Evolutionary conservation across 2,329 filamentous ascomycete species (phyloP).

Genomic region (Periglandula ipomoeae): DNA sequence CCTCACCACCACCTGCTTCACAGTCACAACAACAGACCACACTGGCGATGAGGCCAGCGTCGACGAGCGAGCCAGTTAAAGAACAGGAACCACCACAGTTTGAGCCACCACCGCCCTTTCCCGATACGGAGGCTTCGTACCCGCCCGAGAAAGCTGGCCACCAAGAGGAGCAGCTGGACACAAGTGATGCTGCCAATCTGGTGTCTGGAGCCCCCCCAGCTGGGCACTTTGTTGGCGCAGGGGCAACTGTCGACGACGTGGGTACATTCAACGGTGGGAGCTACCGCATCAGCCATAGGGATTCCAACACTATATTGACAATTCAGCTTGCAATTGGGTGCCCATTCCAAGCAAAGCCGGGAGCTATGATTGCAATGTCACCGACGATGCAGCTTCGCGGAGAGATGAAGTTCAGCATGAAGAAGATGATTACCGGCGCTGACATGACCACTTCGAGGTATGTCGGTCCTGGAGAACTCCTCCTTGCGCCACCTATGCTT

Average conservation of each 20-base stretch:
- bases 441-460: constrained; percentile 72
- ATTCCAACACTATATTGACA: constrained; percentile 83
- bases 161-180: constrained; percentile 16
- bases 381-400: constrained; percentile 79
- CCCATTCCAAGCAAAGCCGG: constrained; percentile 71
- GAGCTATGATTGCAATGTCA: constrained; percentile 92
- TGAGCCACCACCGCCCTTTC: constrained; percentile 17
- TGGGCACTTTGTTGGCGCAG: constrained; percentile 54
- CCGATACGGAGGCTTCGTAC: constrained; percentile 15
- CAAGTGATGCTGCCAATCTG: constrained; percentile 20
- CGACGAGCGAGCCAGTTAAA: constrained; percentile 12
- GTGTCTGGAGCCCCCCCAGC: constrained; percentile 31
- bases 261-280: constrained; percentile 97
- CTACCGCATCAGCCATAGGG: constrained; percentile 85
- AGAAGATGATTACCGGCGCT: constrained; percentile 79
- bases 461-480: constrained; percentile 82
- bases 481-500: constrained; percentile 70
- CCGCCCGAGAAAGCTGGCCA: constrained; percentile 19
- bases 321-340: constrained; percentile 85
- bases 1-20: not conserved
- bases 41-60: constrained; percentile 16
- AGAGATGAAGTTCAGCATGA: constrained; percentile 74
- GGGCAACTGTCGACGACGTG: constrained; percentile 64
- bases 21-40: constrained; percentile 9
- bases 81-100: constrained; percentile 18